Evolutionary conservation across 257 asterid genomes (phyloP).

Genomic region (Rubia yunnanensis): DNA sequence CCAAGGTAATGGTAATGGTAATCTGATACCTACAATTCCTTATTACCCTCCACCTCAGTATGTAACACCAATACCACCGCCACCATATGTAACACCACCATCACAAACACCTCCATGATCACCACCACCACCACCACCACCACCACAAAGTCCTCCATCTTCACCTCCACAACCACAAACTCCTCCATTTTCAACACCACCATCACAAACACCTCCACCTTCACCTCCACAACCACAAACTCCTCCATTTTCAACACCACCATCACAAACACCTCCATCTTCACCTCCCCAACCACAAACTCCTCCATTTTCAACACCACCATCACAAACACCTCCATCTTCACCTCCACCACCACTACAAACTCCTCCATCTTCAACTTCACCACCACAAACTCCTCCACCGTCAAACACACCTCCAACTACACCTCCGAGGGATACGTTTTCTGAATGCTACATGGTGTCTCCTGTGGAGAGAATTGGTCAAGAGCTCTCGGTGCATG

Average conservation of each 20-base stretch:
- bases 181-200: no score
- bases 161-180: neutral
- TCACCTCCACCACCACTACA: neutral
- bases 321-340: neutral
- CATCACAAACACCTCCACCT: no score
- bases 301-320: no score
- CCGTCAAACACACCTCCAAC: neutral
- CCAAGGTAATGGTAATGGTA: no score
- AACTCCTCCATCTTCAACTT: neutral
- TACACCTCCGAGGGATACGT: neutral
- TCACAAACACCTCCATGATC: neutral
- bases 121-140: neutral
- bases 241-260: neutral
- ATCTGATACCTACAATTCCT: neutral
- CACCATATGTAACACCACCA: neutral
- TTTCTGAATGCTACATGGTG: conserved; percentile 26
- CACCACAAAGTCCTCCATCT: neutral
- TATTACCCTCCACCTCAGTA: neutral
- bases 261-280: neutral
- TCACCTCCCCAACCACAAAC: neutral
- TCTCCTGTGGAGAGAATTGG: conserved; percentile 28
- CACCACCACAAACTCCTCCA: neutral
- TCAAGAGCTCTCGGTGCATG: conserved; percentile 45
- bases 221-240: no score
- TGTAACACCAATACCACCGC: neutral